Evolutionary conservation across 768 basidiomycete species (phyloP).

Genomic region (Tulasnella sp.): DNA sequence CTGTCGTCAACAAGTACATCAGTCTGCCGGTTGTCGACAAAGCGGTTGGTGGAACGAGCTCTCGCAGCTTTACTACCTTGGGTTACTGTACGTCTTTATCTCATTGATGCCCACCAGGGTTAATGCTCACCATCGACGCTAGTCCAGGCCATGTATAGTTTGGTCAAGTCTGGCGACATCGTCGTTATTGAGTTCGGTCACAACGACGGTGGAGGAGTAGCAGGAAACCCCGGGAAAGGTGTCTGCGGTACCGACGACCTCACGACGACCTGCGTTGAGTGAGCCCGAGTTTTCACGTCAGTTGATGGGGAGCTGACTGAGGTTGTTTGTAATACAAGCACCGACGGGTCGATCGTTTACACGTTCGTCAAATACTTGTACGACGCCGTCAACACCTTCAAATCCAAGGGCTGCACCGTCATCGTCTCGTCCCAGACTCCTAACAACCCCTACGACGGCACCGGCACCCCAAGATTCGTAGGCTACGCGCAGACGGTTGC

Average conservation of each 20-base stretch:
- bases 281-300: neutral
- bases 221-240: neutral
- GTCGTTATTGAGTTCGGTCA: conserved; percentile 19
- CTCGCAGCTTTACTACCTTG: conserved; percentile 4
- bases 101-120: too few relatives aligned
- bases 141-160: neutral
- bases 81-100: neutral
- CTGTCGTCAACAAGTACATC: neutral
- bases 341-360: neutral
- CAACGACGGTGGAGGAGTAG: conserved; percentile 1
- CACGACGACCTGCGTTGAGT: neutral
- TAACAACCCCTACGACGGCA: conserved; percentile 3
- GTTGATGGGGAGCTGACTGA: neutral
- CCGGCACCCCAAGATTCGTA: neutral
- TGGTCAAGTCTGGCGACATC: conserved; percentile 14
- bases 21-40: neutral
- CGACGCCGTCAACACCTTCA: conserved; percentile 12
- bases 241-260: neutral
- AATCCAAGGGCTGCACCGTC: conserved; percentile 17
- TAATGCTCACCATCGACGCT: neutral
- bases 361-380: neutral
- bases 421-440: conserved; percentile 13
- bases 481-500: neutral
- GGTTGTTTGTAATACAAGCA: neutral
- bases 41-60: neutral